Evolutionary conservation across 768 basidiomycete genomes (phyloP).

Genomic region (Paxillus involutus): DNA sequence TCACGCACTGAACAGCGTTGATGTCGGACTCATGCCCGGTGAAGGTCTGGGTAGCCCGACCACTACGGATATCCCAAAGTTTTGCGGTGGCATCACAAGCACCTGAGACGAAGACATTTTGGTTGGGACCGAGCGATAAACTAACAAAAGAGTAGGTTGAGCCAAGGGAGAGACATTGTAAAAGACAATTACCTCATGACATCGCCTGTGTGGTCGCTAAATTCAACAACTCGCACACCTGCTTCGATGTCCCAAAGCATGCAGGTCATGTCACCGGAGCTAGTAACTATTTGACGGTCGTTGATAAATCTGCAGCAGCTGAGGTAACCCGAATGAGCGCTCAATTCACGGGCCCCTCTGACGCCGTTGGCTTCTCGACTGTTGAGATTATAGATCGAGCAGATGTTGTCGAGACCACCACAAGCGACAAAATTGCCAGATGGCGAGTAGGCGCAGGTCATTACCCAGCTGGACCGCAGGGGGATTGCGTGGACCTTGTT

Average conservation of each 20-base stretch:
- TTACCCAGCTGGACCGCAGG: slow-evolving; percentile 97
- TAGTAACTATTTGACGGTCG: slow-evolving; percentile 97
- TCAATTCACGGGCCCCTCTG: slow-evolving; percentile 91
- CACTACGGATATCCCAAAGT: slow-evolving; percentile 97
- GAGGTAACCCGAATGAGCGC: slow-evolving; percentile 97
- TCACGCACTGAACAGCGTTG: slow-evolving; percentile 93
- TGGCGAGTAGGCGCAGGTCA: slow-evolving; percentile 99
- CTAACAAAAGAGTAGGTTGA: slow-evolving; percentile 41
- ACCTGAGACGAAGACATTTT: slow-evolving; percentile 97
- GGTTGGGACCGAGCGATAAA: slow-evolving; percentile 90
- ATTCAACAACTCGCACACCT: slow-evolving; percentile 96
- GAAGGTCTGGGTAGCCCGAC: slow-evolving; percentile 97
- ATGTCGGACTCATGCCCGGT: slow-evolving; percentile 99
- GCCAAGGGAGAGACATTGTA: slow-evolving; percentile 4
- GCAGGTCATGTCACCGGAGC: slow-evolving; percentile 99
- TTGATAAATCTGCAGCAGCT: slow-evolving; percentile 99
- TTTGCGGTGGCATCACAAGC: slow-evolving; percentile 99
- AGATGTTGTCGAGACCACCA: slow-evolving; percentile 98
- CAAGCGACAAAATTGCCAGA: slow-evolving; percentile 98
- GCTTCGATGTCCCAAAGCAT: slow-evolving; percentile 99
- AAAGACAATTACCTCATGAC: slow-evolving; percentile 86
- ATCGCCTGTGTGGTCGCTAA: slow-evolving; percentile 98
- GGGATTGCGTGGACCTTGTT: slow-evolving; percentile 99
- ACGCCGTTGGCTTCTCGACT: slow-evolving; percentile 71
- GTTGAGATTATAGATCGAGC: slow-evolving; percentile 95